Conservation (phyloP, 1,284 basidiomycete genomes). For the Testicularia cyperi region DNA sequence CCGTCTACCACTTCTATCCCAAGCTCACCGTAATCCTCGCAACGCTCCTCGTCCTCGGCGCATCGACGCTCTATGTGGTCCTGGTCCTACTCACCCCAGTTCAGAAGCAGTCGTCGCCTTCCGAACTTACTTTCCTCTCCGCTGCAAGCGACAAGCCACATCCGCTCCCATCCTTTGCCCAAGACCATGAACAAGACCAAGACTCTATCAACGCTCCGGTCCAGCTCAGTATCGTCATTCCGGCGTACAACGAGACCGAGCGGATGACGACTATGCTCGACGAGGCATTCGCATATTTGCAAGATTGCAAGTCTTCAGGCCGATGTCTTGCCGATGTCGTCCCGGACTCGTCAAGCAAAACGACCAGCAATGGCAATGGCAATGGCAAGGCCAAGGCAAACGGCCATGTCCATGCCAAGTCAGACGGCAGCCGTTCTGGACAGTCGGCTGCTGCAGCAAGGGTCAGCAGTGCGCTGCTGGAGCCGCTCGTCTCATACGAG, state of each 20-base stretch:
- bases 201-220: constrained; percentile 21
- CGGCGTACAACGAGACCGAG: constrained; percentile 83
- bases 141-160: constrained; percentile 1
- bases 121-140: constrained; percentile 16
- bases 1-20: constrained; percentile 33
- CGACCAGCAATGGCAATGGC: too few species aligned
- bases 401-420: background rate
- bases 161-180: constrained; percentile 5
- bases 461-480: constrained; percentile 7
- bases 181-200: constrained; percentile 3
- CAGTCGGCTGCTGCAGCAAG: background rate
- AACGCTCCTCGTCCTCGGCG: constrained; percentile 2
- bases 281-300: constrained; percentile 66
- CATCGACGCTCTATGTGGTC: constrained; percentile 11
- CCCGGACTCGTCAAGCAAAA: too few species aligned
- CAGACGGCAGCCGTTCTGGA: background rate
- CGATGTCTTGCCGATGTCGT: too few species aligned
- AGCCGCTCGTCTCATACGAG: constrained; percentile 63
- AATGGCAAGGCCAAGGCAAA: background rate
- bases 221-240: constrained; percentile 75
- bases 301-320: too few species aligned
- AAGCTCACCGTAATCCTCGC: constrained; percentile 8
- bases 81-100: constrained; percentile 19
- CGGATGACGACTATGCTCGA: constrained; percentile 80
- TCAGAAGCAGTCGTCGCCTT: constrained; percentile 2